Evolutionary conservation across 2,329 filamentous ascomycete species (phyloP).

Genomic region (Fusarium coffeatum): DNA sequence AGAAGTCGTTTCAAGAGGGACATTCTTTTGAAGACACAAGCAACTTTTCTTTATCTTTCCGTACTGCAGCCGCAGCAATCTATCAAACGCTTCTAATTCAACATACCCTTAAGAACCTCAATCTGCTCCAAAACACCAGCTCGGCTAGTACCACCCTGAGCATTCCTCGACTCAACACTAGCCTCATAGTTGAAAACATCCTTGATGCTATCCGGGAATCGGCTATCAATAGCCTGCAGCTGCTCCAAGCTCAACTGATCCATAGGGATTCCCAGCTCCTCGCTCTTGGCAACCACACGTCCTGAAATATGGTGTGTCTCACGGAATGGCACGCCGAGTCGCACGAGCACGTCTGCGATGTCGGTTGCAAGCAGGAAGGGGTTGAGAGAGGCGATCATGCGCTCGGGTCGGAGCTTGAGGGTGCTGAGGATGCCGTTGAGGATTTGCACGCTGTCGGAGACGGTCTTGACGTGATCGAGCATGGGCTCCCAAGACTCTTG

Average conservation of each 20-base stretch:
- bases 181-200: constrained; percentile 76
- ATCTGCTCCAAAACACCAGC: constrained; percentile 72
- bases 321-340: constrained; percentile 63
- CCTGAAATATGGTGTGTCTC: constrained; percentile 84
- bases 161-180: constrained; percentile 76
- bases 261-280: constrained; percentile 73
- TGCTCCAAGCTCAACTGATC: constrained; percentile 75
- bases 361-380: constrained; percentile 81
- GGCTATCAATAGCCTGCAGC: constrained; percentile 72
- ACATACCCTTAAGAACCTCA: constrained; percentile 52
- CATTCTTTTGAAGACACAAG: no score
- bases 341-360: constrained; percentile 70
- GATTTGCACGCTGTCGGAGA: constrained; percentile 79
- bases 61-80: not conserved
- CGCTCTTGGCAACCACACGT: constrained; percentile 75
- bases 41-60: not conserved
- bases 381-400: constrained; percentile 74
- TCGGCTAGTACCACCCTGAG: constrained; percentile 77
- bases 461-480: constrained; percentile 79
- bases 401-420: constrained; percentile 71
- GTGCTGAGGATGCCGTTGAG: constrained; percentile 79
- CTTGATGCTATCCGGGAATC: constrained; percentile 75
- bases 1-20: constrained; percentile 22
- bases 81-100: not conserved
- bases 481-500: constrained; percentile 82